Conservation (phyloP, 1,284 basidiomycete genomes). For the Puccinia sorghi region DNA sequence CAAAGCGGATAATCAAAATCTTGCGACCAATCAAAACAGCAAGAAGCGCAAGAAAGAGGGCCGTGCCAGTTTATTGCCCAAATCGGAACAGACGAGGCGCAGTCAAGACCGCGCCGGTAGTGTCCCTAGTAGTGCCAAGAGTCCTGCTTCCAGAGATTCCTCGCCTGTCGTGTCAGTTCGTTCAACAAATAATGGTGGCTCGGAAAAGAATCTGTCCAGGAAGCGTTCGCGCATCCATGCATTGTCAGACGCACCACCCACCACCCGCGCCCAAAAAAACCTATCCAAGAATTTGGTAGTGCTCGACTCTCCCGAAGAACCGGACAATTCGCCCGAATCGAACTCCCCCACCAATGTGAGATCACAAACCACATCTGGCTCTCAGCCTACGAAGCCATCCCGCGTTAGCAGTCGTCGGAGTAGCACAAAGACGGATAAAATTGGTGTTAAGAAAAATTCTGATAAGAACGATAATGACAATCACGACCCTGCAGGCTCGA, state of each 20-base stretch:
- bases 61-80: slow-evolving; percentile 3
- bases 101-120: slow-evolving; percentile 28
- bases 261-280: slow-evolving; percentile 30
- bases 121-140: slow-evolving; percentile 32
- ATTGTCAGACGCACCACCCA: slow-evolving; percentile 32
- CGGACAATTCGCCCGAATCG: slow-evolving; percentile 24
- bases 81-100: slow-evolving; percentile 5
- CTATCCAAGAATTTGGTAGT: slow-evolving; percentile 10
- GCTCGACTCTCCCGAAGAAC: slow-evolving; percentile 12
- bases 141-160: slow-evolving; percentile 45
- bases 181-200: slow-evolving; percentile 32
- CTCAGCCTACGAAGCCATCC: slow-evolving; percentile 15
- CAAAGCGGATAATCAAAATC: slow-evolving; percentile 4
- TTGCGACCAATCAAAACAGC: not conserved
- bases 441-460: not conserved
- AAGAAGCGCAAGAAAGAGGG: slow-evolving; percentile 44
- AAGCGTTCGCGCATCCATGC: slow-evolving; percentile 19
- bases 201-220: slow-evolving; percentile 20
- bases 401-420: slow-evolving; percentile 30
- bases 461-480: slow-evolving; percentile 6
- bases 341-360: slow-evolving; percentile 17
- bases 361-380: slow-evolving; percentile 17
- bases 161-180: slow-evolving; percentile 32
- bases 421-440: slow-evolving; percentile 19
- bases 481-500: not conserved